Percentiles rank a stretch among this genome's conserved stretches.
These are phyloP conservation scores for Talaromyces funiculosus DNA, from an alignment of 2,329 filamentous ascomycete species.

Conservation along the genomic window DNA sequence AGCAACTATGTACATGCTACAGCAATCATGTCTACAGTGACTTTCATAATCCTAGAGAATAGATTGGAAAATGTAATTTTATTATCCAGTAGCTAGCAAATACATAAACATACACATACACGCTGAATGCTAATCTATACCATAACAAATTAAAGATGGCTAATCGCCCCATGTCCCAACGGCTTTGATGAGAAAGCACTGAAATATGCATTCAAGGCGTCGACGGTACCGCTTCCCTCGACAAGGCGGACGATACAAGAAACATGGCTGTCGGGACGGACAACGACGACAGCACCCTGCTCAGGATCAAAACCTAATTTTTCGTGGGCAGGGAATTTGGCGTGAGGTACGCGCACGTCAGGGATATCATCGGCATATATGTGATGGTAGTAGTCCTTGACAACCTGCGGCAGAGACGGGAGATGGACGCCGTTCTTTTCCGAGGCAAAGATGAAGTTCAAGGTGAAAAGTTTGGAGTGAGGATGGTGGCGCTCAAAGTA, in stretches of 20 bases:
- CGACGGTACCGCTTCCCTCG: slow-evolving; percentile 71
- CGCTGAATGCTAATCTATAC: neutral
- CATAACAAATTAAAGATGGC: slow-evolving; percentile 26
- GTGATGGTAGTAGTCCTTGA: slow-evolving; percentile 73
- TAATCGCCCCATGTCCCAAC: slow-evolving; percentile 29
- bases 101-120: neutral
- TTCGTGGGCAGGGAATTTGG: slow-evolving; percentile 69
- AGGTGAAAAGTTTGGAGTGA: slow-evolving; percentile 73
- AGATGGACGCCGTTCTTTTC: slow-evolving; percentile 68
- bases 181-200: slow-evolving; percentile 61
- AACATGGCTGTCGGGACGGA: slow-evolving; percentile 82
- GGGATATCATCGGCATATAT: slow-evolving; percentile 81
- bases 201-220: slow-evolving; percentile 81
- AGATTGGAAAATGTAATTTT: no score
- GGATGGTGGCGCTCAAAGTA: slow-evolving; percentile 81
- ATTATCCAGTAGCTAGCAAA: no score
- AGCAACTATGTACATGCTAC: neutral
- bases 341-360: slow-evolving; percentile 64
- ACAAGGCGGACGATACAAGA: slow-evolving; percentile 67
- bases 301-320: slow-evolving; percentile 78
- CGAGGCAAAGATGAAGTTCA: slow-evolving; percentile 69
- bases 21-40: neutral
- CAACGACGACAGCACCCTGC: slow-evolving; percentile 72
- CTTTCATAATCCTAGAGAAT: neutral
- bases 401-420: slow-evolving; percentile 60